A percentile compares a stretch with the other conserved stretches of the same genome.
Evolutionary conservation across 2,329 filamentous ascomycete species (phyloP).

Genomic region (Diaporthe destruens): DNA sequence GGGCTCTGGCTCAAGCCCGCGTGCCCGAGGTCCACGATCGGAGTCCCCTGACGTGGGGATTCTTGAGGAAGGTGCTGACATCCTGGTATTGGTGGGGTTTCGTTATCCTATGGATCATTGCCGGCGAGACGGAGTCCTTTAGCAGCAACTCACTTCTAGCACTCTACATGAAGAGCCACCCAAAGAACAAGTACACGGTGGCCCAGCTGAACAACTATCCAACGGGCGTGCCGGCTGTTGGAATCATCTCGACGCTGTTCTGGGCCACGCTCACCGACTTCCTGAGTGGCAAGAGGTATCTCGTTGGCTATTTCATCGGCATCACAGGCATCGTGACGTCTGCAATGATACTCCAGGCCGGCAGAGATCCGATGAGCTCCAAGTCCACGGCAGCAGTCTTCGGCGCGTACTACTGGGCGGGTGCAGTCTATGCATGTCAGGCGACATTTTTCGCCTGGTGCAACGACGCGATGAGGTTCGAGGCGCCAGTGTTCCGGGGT

Average conservation of each 20-base stretch:
- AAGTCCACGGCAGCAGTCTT: conserved; percentile 67
- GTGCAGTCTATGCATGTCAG: conserved; percentile 78
- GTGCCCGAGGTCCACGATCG: conserved; percentile 55
- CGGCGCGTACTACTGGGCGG: conserved; percentile 77
- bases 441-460: conserved; percentile 83
- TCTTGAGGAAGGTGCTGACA: conserved; percentile 66
- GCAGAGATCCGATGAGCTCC: conserved; percentile 54
- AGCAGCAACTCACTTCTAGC: conserved; percentile 71
- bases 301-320: conserved; percentile 76
- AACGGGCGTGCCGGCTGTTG: conserved; percentile 67
- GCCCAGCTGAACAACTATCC: conserved; percentile 69
- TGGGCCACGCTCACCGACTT: conserved; percentile 78
- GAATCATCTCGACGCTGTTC: conserved; percentile 73
- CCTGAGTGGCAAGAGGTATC: conserved; percentile 71
- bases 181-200: conserved; percentile 57
- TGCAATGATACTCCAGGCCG: conserved; percentile 70
- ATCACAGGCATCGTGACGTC: conserved; percentile 73
- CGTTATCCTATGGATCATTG: conserved; percentile 75
- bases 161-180: conserved; percentile 64
- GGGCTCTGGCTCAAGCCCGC: conserved; percentile 54
- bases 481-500: conserved; percentile 72
- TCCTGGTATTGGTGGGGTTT: conserved; percentile 78
- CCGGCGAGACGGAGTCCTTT: conserved; percentile 79
- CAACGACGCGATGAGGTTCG: conserved; percentile 75
- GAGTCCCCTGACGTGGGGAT: conserved; percentile 61